Conservation (phyloP, 495 filamentous ascomycete genomes). For the Daldinia bambusicola region DNA sequence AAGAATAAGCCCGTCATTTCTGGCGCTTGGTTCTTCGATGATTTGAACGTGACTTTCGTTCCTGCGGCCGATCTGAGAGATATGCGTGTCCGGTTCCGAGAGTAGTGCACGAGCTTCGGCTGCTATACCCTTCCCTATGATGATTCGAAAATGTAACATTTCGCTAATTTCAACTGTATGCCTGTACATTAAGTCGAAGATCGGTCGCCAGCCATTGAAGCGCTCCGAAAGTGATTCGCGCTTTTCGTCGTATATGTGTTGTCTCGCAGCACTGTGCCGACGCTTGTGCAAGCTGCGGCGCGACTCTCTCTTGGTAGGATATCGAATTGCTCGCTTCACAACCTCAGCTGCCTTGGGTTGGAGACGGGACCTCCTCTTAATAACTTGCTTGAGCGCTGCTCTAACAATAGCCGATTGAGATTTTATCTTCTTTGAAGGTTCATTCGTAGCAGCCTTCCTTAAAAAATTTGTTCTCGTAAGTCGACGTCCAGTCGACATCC, state of each 20-base stretch:
- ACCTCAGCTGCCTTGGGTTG: constrained; percentile 15
- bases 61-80: constrained; percentile 39
- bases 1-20: constrained; percentile 32
- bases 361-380: constrained; percentile 11
- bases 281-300: constrained; percentile 31
- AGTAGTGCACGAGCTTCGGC: constrained; percentile 32
- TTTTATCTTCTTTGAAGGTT: neutral
- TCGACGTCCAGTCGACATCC: constrained; percentile 16
- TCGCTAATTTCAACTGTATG: constrained; percentile 36
- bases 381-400: constrained; percentile 2
- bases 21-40: constrained; percentile 21
- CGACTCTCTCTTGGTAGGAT: constrained; percentile 9
- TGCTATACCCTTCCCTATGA: constrained; percentile 33
- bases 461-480: neutral
- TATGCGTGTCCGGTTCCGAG: constrained; percentile 37
- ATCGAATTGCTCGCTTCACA: constrained; percentile 19
- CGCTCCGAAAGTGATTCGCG: constrained; percentile 7
- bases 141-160: constrained; percentile 37
- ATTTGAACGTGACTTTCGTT: constrained; percentile 37
- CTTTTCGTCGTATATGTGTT: constrained; percentile 15
- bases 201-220: constrained; percentile 13
- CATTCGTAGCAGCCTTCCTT: neutral
- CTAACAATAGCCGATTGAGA: constrained; percentile 5
- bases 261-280: constrained; percentile 25
- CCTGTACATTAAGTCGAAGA: constrained; percentile 40